A percentile compares a stretch with the other conserved stretches of the same genome.
Evolutionary conservation across 129 eudicot genomes (phyloP).

Genomic region (Pittosporum tobira): DNA sequence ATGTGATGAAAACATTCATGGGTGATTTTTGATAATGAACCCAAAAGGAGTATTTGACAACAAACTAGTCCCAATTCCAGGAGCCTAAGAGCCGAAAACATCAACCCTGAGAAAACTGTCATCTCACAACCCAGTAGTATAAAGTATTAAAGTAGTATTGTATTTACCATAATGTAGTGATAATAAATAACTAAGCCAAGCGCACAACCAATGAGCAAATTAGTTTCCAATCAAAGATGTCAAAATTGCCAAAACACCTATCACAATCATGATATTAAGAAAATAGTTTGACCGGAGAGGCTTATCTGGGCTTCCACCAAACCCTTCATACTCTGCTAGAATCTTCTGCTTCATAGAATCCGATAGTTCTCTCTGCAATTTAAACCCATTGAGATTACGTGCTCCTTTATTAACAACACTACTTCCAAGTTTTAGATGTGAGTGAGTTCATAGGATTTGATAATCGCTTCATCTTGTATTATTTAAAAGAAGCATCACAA

Average conservation of each 20-base stretch:
- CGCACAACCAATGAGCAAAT: background rate
- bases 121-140: too few species aligned
- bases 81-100: background rate
- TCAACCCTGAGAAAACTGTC: background rate
- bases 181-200: slow-evolving; percentile 1
- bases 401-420: slow-evolving; percentile 36
- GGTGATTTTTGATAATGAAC: too few species aligned
- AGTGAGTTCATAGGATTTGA: slow-evolving; percentile 30
- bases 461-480: slow-evolving; percentile 54
- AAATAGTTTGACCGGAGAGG: slow-evolving; percentile 91
- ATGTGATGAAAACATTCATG: too few species aligned
- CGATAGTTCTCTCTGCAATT: slow-evolving; percentile 93
- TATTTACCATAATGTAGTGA: background rate
- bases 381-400: slow-evolving; percentile 56
- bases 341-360: slow-evolving; percentile 88
- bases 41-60: too few species aligned
- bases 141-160: too few species aligned
- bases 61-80: too few species aligned
- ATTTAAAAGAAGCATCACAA: slow-evolving; percentile 42
- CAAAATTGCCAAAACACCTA: slow-evolving; percentile 83
- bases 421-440: slow-evolving; percentile 40
- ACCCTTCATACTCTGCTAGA: slow-evolving; percentile 73
- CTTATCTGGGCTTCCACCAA: slow-evolving; percentile 96
- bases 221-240: slow-evolving; percentile 64
- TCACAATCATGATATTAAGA: slow-evolving; percentile 74